phyloP scores from a whole-genome alignment of 2,329 filamentous ascomycete genomes.

The Dactylonectria estremocensis region DNA sequence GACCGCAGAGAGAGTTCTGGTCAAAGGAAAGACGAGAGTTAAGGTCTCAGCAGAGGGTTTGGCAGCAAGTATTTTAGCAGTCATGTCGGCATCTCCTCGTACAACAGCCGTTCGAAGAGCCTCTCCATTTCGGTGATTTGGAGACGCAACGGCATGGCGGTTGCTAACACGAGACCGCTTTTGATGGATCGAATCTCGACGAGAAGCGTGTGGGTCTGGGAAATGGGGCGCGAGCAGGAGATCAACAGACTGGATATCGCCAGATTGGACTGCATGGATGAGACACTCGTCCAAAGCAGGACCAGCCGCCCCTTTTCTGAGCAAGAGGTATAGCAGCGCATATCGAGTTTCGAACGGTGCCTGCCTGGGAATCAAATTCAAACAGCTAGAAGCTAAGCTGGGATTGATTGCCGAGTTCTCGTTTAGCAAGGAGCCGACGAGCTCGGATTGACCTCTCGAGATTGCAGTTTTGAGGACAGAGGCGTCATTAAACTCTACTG shows the following conservation, averaged over 20 bases:
- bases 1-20: constrained; percentile 58
- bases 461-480: constrained; percentile 66
- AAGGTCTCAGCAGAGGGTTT: constrained; percentile 65
- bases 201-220: constrained; percentile 49
- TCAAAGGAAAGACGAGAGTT: constrained; percentile 64
- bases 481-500: constrained; percentile 68
- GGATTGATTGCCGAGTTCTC: constrained; percentile 61
- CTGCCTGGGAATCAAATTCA: constrained; percentile 64
- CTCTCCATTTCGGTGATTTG: constrained; percentile 66
- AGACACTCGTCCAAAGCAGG: constrained; percentile 64
- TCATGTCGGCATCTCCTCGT: constrained; percentile 61
- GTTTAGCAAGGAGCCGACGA: constrained; percentile 64
- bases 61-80: constrained; percentile 61
- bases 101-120: constrained; percentile 66
- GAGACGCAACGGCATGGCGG: constrained; percentile 66
- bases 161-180: constrained; percentile 51
- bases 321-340: constrained; percentile 60
- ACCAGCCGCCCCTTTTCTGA: constrained; percentile 67
- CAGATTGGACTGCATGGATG: constrained; percentile 64
- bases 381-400: constrained; percentile 64
- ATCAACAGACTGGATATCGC: constrained; percentile 63
- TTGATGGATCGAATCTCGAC: constrained; percentile 37
- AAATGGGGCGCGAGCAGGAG: constrained; percentile 67
- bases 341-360: constrained; percentile 62
- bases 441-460: constrained; percentile 58